Evolutionary conservation across 2,329 filamentous ascomycete species (phyloP).

Genomic region (Botryosphaeria dothidea): DNA sequence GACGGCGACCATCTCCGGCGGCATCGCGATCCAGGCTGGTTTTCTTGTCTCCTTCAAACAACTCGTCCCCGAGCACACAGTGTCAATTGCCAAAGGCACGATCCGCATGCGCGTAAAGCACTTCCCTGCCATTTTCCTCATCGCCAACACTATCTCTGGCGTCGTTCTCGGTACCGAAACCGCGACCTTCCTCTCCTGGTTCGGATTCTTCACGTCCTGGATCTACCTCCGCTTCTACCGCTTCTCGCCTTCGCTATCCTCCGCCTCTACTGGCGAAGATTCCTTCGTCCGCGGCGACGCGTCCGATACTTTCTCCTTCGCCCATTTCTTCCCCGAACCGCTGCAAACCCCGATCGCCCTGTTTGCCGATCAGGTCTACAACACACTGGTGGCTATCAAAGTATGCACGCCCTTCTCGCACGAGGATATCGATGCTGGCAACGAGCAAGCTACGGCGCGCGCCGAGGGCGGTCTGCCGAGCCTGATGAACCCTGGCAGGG

Average conservation of each 20-base stretch:
- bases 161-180: conserved; percentile 69
- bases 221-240: conserved; percentile 97
- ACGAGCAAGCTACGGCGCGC: conserved; percentile 68
- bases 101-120: conserved; percentile 85
- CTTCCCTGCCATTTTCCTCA: conserved; percentile 73
- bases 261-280: conserved; percentile 53
- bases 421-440: conserved; percentile 73
- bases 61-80: conserved; percentile 93
- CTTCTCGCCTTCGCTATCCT: conserved; percentile 59
- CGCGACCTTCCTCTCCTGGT: conserved; percentile 74
- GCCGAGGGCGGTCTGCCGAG: conserved; percentile 63
- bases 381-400: conserved; percentile 70
- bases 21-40: conserved; percentile 83
- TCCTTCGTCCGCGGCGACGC: conserved; percentile 78
- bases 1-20: conserved; percentile 84
- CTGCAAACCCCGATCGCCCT: conserved; percentile 75
- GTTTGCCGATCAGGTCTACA: conserved; percentile 74
- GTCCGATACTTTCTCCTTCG: conserved; percentile 93
- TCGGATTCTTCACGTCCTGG: conserved; percentile 87
- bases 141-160: conserved; percentile 69
- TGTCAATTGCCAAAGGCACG: conserved; percentile 86
- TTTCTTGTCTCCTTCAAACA: conserved; percentile 98
- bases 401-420: conserved; percentile 84
- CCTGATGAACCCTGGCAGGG: conserved; percentile 54
- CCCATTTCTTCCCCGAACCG: conserved; percentile 89